These are phyloP conservation scores for Schizosaccharomyces japonicus DNA, from an alignment of 805 yeast genomes.

Conservation along the genomic window DNA sequence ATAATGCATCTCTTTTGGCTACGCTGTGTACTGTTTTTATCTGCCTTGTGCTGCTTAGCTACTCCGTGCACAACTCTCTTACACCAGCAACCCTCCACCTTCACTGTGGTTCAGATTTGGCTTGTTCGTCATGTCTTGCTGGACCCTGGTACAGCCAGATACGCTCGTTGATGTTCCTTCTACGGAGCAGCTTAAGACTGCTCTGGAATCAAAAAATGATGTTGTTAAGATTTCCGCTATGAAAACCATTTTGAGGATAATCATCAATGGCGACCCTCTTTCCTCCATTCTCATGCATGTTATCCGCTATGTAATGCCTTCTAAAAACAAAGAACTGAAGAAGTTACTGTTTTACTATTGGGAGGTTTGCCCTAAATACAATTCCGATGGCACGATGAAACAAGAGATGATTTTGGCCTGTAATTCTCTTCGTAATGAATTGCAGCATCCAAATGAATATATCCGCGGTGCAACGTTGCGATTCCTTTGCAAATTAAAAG, in stretches of 20 bases:
- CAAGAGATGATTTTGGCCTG: constrained; percentile 94
- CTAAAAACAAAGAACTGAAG: constrained; percentile 70
- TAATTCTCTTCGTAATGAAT: constrained; percentile 89
- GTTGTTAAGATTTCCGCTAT: constrained; percentile 70
- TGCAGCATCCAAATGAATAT: constrained; percentile 94
- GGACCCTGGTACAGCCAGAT: constrained; percentile 2
- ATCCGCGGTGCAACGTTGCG: constrained; percentile 88
- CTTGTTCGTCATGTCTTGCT: neutral
- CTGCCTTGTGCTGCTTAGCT: neutral
- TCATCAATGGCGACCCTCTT: constrained; percentile 80
- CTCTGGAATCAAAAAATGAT: constrained; percentile 73
- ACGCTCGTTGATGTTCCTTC: constrained; percentile 18
- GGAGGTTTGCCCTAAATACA: constrained; percentile 91
- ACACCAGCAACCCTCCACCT: neutral
- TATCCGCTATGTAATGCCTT: constrained; percentile 92
- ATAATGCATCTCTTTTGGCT: neutral
- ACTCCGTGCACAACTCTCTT: neutral
- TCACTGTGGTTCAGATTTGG: neutral
- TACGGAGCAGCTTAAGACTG: constrained; percentile 47
- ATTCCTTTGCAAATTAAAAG: constrained; percentile 70
- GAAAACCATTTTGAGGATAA: constrained; percentile 63
- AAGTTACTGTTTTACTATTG: constrained; percentile 83
- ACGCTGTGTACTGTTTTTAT: neutral
- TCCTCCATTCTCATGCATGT: constrained; percentile 74
- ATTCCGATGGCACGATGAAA: constrained; percentile 55